Base-by-base conservation (phyloP, 2,329 filamentous ascomycete genomes). In the Daldinia sp. region DNA sequence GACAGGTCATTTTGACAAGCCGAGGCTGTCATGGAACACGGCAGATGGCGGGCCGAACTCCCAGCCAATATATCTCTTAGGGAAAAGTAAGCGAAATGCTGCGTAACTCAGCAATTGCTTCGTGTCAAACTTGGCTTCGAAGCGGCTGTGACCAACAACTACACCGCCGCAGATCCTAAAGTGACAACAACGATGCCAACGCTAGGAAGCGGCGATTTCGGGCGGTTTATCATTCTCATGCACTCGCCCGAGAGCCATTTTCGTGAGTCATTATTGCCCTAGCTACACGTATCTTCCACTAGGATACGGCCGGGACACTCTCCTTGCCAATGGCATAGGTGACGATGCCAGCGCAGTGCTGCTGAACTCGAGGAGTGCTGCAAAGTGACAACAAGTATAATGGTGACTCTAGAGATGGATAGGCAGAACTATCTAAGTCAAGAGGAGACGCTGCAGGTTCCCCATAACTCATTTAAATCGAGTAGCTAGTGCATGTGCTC, bases 21-120 rank as follows among this genome's bases (percentile, higher is more conserved):
- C 42, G 63, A 57, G 57, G 50, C 44, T 51, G 57, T 42, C 46
- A 54, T 46, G 37, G 54, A 51, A 23, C 37, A 54, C 53, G 37
- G 48, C 58, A 26, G 15, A 42, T 28, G 13, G 53, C 20, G 42
- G 42, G 30, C 44, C 48, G 39, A 53, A 56, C n/a, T 42, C 55
- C 26, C 41, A 28, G 41, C 57, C 26, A 60, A 41, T 54, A 54
- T 54, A 23, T 35, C n/a, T 7, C 28, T 37, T 37, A n/a, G 30
- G 30, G 51, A 20, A 37, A 23, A 30, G 26, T 18, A 58, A 59
- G 44, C 51, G 51, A 54, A 26, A 37, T n/a, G 30, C 51, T 54
- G 51, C 51, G 51, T 54, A 54, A 54, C 51, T 35, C 30, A 23
- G 18, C 51, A 18, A 37, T 54, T 35, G 33, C 18, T 54, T 53